These are phyloP conservation scores for Pleurozium schreberi DNA, from an alignment of 225 moss, liverwort and hornwort genomes.

Conservation along the genomic window DNA sequence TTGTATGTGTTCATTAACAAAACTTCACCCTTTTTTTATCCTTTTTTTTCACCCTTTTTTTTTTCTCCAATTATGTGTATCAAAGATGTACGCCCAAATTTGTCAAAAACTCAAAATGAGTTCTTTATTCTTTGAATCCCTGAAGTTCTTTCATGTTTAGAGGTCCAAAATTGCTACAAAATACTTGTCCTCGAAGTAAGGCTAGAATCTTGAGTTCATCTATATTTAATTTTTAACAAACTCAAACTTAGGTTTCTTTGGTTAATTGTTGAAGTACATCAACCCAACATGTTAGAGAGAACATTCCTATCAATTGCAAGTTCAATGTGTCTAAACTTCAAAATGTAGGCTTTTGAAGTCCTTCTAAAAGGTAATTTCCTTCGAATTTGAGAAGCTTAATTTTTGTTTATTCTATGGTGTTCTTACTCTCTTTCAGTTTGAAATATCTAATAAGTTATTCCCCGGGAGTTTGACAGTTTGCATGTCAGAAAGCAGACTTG, in stretches of 20 bases:
- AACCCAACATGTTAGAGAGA: fast-evolving
- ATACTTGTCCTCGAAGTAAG: not conserved
- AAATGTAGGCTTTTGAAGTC: not conserved
- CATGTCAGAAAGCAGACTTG: not conserved
- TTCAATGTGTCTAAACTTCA: not conserved
- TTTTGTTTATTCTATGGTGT: not conserved
- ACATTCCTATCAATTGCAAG: fast-evolving
- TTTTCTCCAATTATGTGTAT: not conserved
- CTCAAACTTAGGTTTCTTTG: too few species aligned
- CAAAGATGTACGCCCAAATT: fast-evolving
- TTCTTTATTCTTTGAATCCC: fast-evolving
- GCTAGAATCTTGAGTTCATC: not conserved
- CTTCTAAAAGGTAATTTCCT: not conserved
- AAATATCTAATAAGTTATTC: not conserved
- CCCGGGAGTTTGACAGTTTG: not conserved
- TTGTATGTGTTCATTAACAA: too few species aligned
- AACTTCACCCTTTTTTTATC: too few species aligned
- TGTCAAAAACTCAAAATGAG: fast-evolving
- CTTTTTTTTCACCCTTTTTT: too few species aligned
- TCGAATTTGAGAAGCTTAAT: not conserved
- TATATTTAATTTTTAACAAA: not conserved
- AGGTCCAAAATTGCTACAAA: not conserved
- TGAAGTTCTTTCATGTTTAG: too few species aligned
- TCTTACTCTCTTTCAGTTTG: not conserved
- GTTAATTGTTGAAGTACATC: not conserved